These are phyloP conservation scores for Flaveria ramosissima DNA, from an alignment of 129 eudicot genomes.

Conservation along the genomic window DNA sequence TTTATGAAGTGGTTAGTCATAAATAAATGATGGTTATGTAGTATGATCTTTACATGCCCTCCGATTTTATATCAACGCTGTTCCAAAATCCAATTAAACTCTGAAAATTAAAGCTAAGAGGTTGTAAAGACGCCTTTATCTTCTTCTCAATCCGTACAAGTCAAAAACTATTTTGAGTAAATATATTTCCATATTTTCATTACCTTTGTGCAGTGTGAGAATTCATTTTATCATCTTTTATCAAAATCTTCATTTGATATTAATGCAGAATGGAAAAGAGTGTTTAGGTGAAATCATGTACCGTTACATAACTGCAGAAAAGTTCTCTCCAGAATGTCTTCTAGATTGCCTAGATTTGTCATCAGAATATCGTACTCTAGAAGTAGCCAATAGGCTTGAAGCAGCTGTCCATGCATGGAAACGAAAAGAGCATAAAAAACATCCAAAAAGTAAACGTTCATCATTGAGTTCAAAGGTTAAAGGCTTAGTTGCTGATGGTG, in stretches of 20 bases:
- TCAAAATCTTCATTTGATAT: neutral
- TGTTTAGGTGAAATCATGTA: constrained; percentile 89
- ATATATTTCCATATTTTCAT: constrained; percentile 4
- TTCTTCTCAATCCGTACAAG: neutral
- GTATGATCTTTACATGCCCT: neutral
- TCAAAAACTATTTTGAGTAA: neutral
- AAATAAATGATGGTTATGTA: constrained; percentile 9
- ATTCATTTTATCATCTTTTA: neutral
- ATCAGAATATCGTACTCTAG: constrained; percentile 77
- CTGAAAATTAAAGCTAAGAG: too few species aligned
- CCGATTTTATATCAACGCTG: neutral
- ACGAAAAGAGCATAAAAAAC: constrained; percentile 65
- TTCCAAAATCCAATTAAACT: neutral
- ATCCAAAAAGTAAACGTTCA: constrained; percentile 56
- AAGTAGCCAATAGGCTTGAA: constrained; percentile 83
- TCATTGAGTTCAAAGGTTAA: constrained; percentile 84
- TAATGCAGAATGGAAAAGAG: constrained; percentile 80
- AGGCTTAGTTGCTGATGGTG: constrained; percentile 72
- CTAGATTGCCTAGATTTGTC: constrained; percentile 91
- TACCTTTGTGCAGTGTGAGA: constrained; percentile 8
- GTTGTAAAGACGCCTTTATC: neutral
- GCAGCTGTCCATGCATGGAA: constrained; percentile 91
- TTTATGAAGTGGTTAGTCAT: constrained; percentile 9
- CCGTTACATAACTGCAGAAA: constrained; percentile 79
- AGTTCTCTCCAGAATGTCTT: constrained; percentile 85